A percentile compares a stretch with the other conserved stretches of the same genome.
Conservation (phyloP, 768 basidiomycete species). For the Agrocybe pediades region DNA sequence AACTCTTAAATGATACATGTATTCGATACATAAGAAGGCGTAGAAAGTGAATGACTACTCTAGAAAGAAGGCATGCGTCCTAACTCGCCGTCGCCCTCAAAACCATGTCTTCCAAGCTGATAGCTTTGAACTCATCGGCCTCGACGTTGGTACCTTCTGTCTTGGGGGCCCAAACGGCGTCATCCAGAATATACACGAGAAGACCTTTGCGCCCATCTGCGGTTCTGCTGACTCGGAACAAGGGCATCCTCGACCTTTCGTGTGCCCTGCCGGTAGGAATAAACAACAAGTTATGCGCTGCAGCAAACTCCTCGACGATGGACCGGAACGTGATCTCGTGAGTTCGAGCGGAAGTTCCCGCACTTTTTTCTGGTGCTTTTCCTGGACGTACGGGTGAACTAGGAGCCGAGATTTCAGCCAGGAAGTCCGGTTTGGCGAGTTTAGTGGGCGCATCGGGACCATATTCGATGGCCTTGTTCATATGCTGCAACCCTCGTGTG, state of each 20-base stretch:
- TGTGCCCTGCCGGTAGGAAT: constrained; percentile 87
- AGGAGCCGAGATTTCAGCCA: constrained; percentile 41
- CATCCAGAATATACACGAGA: constrained; percentile 87
- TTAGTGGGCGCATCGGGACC: constrained; percentile 74
- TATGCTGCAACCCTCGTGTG: constrained; percentile 84
- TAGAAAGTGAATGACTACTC: neutral
- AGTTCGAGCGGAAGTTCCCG: constrained; percentile 49
- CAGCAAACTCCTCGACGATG: constrained; percentile 89
- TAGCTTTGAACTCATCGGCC: constrained; percentile 68
- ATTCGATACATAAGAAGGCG: neutral
- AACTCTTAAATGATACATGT: neutral
- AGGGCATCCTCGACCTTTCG: constrained; percentile 82
- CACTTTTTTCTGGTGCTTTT: constrained; percentile 33
- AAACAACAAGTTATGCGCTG: constrained; percentile 85
- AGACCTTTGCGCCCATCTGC: constrained; percentile 87
- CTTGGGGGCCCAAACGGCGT: constrained; percentile 87
- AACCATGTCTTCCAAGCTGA: constrained; percentile 90
- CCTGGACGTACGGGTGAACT: constrained; percentile 27
- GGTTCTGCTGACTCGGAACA: constrained; percentile 79
- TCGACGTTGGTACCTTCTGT: constrained; percentile 44
- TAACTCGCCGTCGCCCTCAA: constrained; percentile 28
- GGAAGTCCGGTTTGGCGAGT: constrained; percentile 68
- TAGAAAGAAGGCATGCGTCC: neutral
- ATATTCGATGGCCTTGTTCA: constrained; percentile 92
- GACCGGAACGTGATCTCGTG: constrained; percentile 91